phyloP scores from a whole-genome alignment of 331 rosid genomes.

The Malus hybrid region DNA sequence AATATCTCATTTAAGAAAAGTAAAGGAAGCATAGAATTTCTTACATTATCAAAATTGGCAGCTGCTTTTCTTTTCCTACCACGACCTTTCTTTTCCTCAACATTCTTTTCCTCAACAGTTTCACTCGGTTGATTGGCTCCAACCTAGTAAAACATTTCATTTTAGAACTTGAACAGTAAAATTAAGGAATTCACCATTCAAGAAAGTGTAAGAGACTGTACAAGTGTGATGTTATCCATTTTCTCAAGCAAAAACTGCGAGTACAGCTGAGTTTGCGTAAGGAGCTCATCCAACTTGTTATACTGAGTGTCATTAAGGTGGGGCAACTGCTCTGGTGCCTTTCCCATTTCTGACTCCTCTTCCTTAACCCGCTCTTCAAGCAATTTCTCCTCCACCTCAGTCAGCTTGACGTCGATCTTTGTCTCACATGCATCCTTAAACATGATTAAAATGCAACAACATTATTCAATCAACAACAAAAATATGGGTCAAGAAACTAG shows the following conservation, averaged over 20 bases:
- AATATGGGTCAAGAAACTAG: not conserved
- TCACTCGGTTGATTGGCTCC: slow-evolving; percentile 40
- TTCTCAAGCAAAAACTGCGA: slow-evolving; percentile 83
- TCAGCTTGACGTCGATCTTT: slow-evolving; percentile 39
- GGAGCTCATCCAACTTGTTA: slow-evolving; percentile 82
- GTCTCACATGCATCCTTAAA: slow-evolving; percentile 35
- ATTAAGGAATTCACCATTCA: not conserved
- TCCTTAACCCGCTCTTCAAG: slow-evolving; percentile 50
- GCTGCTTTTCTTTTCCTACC: slow-evolving; percentile 69
- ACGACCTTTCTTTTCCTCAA: slow-evolving; percentile 44
- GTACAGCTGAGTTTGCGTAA: slow-evolving; percentile 76
- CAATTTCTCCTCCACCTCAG: slow-evolving; percentile 57
- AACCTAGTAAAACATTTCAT: slow-evolving; percentile 37
- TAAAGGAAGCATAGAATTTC: slow-evolving; percentile 4
- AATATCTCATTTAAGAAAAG: not conserved
- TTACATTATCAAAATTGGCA: slow-evolving; percentile 54
- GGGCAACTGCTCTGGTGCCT: slow-evolving; percentile 21
- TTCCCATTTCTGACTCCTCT: slow-evolving; percentile 32
- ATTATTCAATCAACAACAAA: not conserved
- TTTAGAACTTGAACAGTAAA: slow-evolving; percentile 1
- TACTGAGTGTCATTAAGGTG: slow-evolving; percentile 55
- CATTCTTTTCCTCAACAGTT: slow-evolving; percentile 29
- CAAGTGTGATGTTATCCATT: slow-evolving; percentile 82
- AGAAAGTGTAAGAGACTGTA: slow-evolving; percentile 22
- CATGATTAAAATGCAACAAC: not conserved